These are phyloP conservation scores for Xylariaceae sp. DNA, from an alignment of 2,329 filamentous ascomycete genomes.

Conservation along the genomic window DNA sequence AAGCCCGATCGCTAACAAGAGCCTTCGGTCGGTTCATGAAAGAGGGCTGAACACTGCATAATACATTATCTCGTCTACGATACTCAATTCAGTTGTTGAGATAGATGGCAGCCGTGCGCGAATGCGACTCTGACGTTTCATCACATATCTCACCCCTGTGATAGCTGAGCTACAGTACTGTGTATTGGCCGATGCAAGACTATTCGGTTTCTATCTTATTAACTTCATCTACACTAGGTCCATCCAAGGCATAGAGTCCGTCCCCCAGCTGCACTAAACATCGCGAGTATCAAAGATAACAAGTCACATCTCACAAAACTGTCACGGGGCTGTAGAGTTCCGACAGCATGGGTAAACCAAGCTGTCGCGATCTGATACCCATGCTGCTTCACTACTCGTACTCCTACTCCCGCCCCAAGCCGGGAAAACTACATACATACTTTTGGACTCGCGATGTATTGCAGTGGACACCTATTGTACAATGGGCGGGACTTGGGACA, in stretches of 20 bases:
- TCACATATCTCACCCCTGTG: conserved; percentile 8
- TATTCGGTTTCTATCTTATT: too few relatives aligned
- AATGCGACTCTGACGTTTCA: conserved; percentile 16
- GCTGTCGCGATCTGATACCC: conserved; percentile 11
- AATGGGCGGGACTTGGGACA: too few relatives aligned
- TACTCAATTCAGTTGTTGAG: not conserved
- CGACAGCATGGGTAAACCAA: conserved; percentile 20
- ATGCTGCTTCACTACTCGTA: conserved; percentile 6
- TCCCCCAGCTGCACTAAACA: too few relatives aligned
- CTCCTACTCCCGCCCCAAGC: too few relatives aligned
- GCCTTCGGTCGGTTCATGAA: not conserved
- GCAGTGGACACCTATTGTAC: too few relatives aligned
- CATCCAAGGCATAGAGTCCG: too few relatives aligned
- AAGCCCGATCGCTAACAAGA: not conserved
- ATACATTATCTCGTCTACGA: too few relatives aligned
- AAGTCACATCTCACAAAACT: not conserved
- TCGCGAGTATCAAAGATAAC: not conserved
- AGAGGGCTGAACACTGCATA: conserved; percentile 5
- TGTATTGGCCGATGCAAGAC: conserved; percentile 1
- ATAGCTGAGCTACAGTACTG: conserved; percentile 12
- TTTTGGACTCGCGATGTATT: too few relatives aligned
- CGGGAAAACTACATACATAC: not conserved
- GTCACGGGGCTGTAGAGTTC: conserved; percentile 6
- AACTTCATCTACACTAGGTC: not conserved
- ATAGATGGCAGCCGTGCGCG: conserved; percentile 13